Percentiles rank a stretch among this genome's conserved stretches.
Conservation (phyloP, 306 rosid species). For the Medicago truncatula region MtrunA17r5.0-ANR NC_053049.1:38221001-38221500, state of each 20-base stretch:
- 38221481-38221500: slow-evolving; percentile 16
- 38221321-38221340: slow-evolving; percentile 94
- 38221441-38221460: slow-evolving; percentile 19
- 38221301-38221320: slow-evolving; percentile 99
- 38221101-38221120: slow-evolving; percentile 42
- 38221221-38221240: slow-evolving; percentile 92
- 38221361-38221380: slow-evolving; percentile 91
- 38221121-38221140: slow-evolving; percentile 98
- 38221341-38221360: slow-evolving; percentile 84
- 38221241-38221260: slow-evolving; percentile 85
- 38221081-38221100: slow-evolving; percentile 21
- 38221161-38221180: slow-evolving; percentile 92
- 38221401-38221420: slow-evolving; percentile 17
- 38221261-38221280: slow-evolving; percentile 85
- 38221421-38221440: background rate
- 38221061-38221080: slow-evolving; percentile 27
- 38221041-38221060: slow-evolving; percentile 8
- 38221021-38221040: slow-evolving; percentile 2
- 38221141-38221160: slow-evolving; percentile 86
- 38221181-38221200: slow-evolving; percentile 86
- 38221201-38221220: slow-evolving; percentile 94
- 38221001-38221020: slow-evolving; percentile 23
- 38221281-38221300: slow-evolving; percentile 79
- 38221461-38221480: slow-evolving; percentile 27
- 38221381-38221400: slow-evolving; percentile 37